Conservation (phyloP, 495 filamentous ascomycete genomes). For the Hypomontagnella monticulosa region DNA sequence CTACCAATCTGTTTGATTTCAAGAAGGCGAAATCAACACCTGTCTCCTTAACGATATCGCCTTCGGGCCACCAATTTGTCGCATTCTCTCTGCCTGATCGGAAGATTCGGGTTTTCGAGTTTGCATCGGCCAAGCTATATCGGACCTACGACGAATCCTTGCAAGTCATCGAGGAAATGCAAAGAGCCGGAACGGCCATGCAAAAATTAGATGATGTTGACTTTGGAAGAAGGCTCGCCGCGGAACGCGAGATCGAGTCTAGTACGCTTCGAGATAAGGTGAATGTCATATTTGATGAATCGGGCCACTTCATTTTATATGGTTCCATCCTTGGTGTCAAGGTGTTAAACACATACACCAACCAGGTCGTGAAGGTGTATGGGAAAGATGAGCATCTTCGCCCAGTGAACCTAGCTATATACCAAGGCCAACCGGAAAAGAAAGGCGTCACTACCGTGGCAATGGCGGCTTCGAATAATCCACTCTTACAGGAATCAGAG, state of each 20-base stretch:
- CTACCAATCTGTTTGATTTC: constrained; percentile 94
- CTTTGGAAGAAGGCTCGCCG: constrained; percentile 87
- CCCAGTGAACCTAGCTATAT: constrained; percentile 83
- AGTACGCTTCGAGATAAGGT: constrained; percentile 70
- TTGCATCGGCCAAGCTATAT: constrained; percentile 84
- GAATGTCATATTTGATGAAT: constrained; percentile 95
- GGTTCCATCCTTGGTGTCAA: constrained; percentile 91
- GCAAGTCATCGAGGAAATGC: constrained; percentile 86
- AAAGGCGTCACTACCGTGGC: constrained; percentile 94
- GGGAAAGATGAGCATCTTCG: constrained; percentile 89
- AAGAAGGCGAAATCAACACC: constrained; percentile 92
- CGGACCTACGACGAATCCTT: constrained; percentile 96
- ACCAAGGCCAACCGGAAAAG: constrained; percentile 92
- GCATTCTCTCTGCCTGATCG: constrained; percentile 94
- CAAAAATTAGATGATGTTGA: constrained; percentile 87
- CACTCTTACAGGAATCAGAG: constrained; percentile 91
- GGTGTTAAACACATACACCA: constrained; percentile 93
- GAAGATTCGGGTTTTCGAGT: constrained; percentile 91
- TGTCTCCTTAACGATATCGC: constrained; percentile 85
- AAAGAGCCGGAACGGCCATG: constrained; percentile 84
- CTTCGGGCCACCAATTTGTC: constrained; percentile 83
- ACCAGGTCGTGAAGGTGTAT: constrained; percentile 86
- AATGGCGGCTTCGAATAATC: constrained; percentile 95
- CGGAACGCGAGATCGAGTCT: constrained; percentile 85
- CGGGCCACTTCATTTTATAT: constrained; percentile 92